Evolutionary conservation across 257 asterid species (phyloP), one percentile per base, ranked within the genome.

Genomic region (Solanum okadae): DNA sequence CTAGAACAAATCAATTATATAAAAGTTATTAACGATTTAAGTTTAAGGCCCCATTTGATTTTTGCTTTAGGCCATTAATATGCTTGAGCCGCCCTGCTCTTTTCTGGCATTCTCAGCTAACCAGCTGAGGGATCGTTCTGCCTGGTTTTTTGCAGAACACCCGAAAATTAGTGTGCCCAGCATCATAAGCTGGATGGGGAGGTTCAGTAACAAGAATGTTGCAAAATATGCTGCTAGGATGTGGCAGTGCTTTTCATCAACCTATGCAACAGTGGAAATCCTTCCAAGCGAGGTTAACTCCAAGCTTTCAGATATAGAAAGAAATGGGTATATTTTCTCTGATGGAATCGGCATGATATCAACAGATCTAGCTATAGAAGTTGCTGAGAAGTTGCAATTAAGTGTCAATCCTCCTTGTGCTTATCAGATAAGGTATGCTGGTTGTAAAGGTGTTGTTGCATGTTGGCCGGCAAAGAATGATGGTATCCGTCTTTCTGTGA

Each of bases 221-320:
- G 98, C 99, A 23, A 97, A 95, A 89, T 97, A 95, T 91, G 98
- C 98, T 76, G 99, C 99, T 40, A 92, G 99, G 90, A 94, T 97
- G 98, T 99, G 99, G 5, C 98, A 93, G 77, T 97, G 99, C 92
- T 96, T 96, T 93, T 97, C 99, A 31, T 97, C 98, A 22, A 97
- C 99, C 52, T 96, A 95, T 89, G 98, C 98, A 33, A 96, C 99
- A n/a, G 92, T 96, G 34, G 92, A 93, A 86, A 98, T 96, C 87
- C 95, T 94, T 16, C 22, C 71, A 34, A 34, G 38, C 12, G 73
- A 93, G 87, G 94, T 92, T 71, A 89, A 93, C 83, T 61, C 86
- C 1, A 34, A 91, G 73, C 83, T 94, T 85, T 88, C 90, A 1
- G 99, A 97, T 86, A 79, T 97, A 31, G 81, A 90, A 88, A 92